Evolutionary conservation across 2,329 filamentous ascomycete genomes (phyloP).

Genomic region (Sphaerulina vaccinii): DNA sequence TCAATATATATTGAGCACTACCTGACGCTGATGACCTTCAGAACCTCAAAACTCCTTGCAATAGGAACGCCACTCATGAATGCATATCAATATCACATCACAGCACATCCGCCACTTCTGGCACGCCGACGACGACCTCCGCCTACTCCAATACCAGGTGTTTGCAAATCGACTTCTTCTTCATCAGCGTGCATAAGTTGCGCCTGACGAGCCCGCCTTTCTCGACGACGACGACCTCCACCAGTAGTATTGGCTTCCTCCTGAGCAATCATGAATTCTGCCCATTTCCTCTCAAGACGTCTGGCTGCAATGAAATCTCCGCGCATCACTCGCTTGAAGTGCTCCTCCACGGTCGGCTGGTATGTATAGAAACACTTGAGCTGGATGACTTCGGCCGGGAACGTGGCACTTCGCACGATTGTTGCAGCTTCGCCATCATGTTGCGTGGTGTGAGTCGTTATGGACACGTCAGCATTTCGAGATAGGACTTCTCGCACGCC

Average conservation of each 20-base stretch:
- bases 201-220: slow-evolving; percentile 77
- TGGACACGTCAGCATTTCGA: slow-evolving; percentile 73
- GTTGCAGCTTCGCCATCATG: slow-evolving; percentile 24
- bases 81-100: slow-evolving; percentile 43
- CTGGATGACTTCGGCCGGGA: slow-evolving; percentile 74
- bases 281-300: slow-evolving; percentile 87
- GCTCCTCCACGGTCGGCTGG: slow-evolving; percentile 92
- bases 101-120: slow-evolving; percentile 48
- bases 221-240: slow-evolving; percentile 64
- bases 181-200: slow-evolving; percentile 78
- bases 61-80: neutral
- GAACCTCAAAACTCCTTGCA: too few species aligned
- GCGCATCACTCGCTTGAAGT: slow-evolving; percentile 78
- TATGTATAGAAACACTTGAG: slow-evolving; percentile 94
- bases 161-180: slow-evolving; percentile 55
- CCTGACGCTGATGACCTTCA: neutral
- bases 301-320: slow-evolving; percentile 73
- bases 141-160: slow-evolving; percentile 34
- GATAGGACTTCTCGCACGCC: slow-evolving; percentile 83
- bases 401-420: slow-evolving; percentile 48
- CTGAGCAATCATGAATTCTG: slow-evolving; percentile 86
- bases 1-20: neutral
- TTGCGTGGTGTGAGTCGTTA: slow-evolving; percentile 40
- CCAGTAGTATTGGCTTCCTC: slow-evolving; percentile 76
- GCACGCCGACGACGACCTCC: slow-evolving; percentile 47